Conservation (phyloP, 148 eudicot genomes). For the Rhododendron williamsianum region DNA sequence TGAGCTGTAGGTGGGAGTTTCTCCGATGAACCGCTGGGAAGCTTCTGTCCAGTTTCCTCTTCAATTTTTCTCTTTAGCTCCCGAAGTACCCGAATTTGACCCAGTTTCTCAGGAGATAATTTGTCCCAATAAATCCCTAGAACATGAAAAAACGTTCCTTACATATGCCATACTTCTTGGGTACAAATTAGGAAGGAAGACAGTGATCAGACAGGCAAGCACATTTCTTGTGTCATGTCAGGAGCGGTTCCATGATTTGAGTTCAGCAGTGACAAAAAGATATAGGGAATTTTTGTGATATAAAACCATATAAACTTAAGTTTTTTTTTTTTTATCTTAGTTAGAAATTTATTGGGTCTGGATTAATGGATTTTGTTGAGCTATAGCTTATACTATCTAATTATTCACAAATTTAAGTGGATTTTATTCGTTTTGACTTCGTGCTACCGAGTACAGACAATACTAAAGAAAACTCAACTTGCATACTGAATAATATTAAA, state of each 20-base stretch:
- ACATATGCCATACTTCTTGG: not conserved
- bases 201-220: not conserved
- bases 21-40: conserved; percentile 78
- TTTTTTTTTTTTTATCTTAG: no score
- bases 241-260: not conserved
- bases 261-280: not conserved
- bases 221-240: not conserved
- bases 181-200: not conserved
- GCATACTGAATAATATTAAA: not conserved
- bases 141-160: not conserved
- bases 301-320: no score
- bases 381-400: no score
- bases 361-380: no score
- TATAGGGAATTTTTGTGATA: no score
- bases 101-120: conserved; percentile 80
- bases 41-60: conserved; percentile 67
- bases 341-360: no score
- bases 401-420: no score
- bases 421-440: no score
- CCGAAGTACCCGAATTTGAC: conserved; percentile 62
- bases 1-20: conserved; percentile 73
- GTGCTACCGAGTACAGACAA: not conserved
- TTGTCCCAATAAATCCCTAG: conserved; percentile 93
- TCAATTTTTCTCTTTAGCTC: conserved; percentile 83
- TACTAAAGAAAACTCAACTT: not conserved